Percentiles rank a stretch among this genome's conserved stretches.
Conservation (phyloP, 352 stramenopile species). For the Pythium phragmitis region DNA sequence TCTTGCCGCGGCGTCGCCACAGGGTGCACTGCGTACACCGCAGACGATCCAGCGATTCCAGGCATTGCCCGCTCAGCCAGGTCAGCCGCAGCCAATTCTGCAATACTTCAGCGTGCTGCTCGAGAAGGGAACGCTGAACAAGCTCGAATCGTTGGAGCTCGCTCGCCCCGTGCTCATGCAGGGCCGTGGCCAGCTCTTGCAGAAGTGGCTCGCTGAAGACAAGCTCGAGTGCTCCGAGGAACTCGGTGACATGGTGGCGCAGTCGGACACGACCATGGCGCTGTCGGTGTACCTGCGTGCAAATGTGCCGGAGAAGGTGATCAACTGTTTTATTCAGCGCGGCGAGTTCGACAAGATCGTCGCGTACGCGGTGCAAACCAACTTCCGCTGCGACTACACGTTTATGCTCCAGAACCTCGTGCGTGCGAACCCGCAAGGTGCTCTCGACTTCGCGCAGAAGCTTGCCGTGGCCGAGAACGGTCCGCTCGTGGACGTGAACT, state of each 20-base stretch:
- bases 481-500: slow-evolving; percentile 97
- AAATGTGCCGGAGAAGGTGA: slow-evolving; percentile 98
- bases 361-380: slow-evolving; percentile 92
- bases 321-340: slow-evolving; percentile 99
- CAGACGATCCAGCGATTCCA: slow-evolving; percentile 99
- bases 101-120: slow-evolving; percentile 99
- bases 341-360: slow-evolving; percentile 99
- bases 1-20: slow-evolving; percentile 90
- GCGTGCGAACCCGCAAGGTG: slow-evolving; percentile 96
- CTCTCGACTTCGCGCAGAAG: slow-evolving; percentile 98
- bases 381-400: slow-evolving; percentile 99
- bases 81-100: slow-evolving; percentile 96
- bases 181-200: slow-evolving; percentile 95
- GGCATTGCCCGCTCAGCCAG: slow-evolving; percentile 96
- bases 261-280: slow-evolving; percentile 97
- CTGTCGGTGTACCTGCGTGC: slow-evolving; percentile 97
- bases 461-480: slow-evolving; percentile 94
- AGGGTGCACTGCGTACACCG: slow-evolving; percentile 93
- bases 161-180: slow-evolving; percentile 97
- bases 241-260: slow-evolving; percentile 95
- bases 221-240: slow-evolving; percentile 98
- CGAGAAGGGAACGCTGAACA: slow-evolving; percentile 98
- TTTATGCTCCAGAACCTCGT: slow-evolving; percentile 99
- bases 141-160: slow-evolving; percentile 99
- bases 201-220: slow-evolving; percentile 99